A percentile compares a stretch with the other conserved stretches of the same genome.
Conservation (phyloP, 495 filamentous ascomycete species). For the Aspergillus conjunctus region DNA sequence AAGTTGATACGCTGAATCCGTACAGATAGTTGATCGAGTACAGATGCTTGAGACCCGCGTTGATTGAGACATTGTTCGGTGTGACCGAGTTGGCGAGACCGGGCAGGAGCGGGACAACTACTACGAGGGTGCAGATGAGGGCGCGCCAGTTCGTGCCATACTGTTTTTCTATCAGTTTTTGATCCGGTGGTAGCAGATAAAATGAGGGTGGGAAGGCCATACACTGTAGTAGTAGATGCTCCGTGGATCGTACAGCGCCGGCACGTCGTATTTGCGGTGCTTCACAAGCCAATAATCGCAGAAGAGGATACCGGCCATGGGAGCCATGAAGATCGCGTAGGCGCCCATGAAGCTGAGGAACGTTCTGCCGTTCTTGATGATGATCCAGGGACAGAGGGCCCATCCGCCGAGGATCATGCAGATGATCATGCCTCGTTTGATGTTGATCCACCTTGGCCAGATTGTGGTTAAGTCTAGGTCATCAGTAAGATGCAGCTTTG, state of each 20-base stretch:
- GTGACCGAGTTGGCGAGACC: conserved; percentile 10
- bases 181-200: background rate
- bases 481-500: background rate
- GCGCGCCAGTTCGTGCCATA: conserved; percentile 14
- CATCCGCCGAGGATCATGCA: conserved; percentile 15
- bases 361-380: conserved; percentile 10
- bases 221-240: conserved; percentile 16
- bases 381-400: conserved; percentile 19
- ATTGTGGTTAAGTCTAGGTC: conserved; percentile 10
- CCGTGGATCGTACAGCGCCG: conserved; percentile 7
- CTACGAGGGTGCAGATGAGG: conserved; percentile 7
- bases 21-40: conserved; percentile 17
- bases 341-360: conserved; percentile 18
- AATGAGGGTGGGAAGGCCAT: background rate
- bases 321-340: conserved; percentile 15
- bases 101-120: conserved; percentile 10
- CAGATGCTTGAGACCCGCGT: conserved; percentile 12
- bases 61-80: conserved; percentile 14
- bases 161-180: background rate
- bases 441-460: conserved; percentile 12
- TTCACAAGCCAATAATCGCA: conserved; percentile 17
- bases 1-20: conserved; percentile 7
- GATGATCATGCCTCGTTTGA: conserved; percentile 19
- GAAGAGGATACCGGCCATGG: conserved; percentile 14
- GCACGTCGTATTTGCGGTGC: conserved; percentile 13